Conservation (phyloP, 1,284 basidiomycete species). For the Ceratobasidium sp. region DNA sequence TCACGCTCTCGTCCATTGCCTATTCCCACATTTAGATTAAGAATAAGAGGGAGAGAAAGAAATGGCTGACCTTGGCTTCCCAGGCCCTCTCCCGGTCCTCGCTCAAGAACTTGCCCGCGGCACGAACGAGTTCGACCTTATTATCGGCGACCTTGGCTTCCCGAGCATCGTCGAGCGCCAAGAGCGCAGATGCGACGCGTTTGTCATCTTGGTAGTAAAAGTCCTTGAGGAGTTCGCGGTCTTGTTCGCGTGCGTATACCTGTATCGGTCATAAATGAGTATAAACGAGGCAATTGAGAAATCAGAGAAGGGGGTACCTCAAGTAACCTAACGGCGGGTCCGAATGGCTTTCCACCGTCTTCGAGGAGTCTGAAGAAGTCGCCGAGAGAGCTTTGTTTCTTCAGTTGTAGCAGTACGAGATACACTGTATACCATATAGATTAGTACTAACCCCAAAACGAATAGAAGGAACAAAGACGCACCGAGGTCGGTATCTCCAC, state of each 20-base stretch:
- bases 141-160: slow-evolving; percentile 41
- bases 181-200: slow-evolving; percentile 88
- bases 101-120: slow-evolving; percentile 91
- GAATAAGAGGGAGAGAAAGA: slow-evolving; percentile 26
- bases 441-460: slow-evolving; percentile 35
- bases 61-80: slow-evolving; percentile 82
- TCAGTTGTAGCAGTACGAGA: slow-evolving; percentile 88
- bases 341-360: slow-evolving; percentile 81
- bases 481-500: slow-evolving; percentile 96
- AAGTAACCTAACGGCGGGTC: slow-evolving; percentile 65
- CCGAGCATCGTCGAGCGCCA: slow-evolving; percentile 87
- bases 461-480: slow-evolving; percentile 53
- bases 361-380: slow-evolving; percentile 96
- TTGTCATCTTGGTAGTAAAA: slow-evolving; percentile 99
- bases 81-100: slow-evolving; percentile 93
- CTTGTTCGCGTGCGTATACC: slow-evolving; percentile 90
- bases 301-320: neutral
- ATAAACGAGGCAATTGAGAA: slow-evolving; percentile 58
- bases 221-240: slow-evolving; percentile 91
- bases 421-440: slow-evolving; percentile 73
- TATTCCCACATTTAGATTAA: slow-evolving; percentile 56
- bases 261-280: slow-evolving; percentile 68
- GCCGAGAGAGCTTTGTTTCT: slow-evolving; percentile 86
- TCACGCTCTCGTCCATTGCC: slow-evolving; percentile 91
- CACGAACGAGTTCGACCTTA: slow-evolving; percentile 61